Conservation (phyloP, 495 filamentous ascomycete genomes). For the Aspergillus indologenus region DNA sequence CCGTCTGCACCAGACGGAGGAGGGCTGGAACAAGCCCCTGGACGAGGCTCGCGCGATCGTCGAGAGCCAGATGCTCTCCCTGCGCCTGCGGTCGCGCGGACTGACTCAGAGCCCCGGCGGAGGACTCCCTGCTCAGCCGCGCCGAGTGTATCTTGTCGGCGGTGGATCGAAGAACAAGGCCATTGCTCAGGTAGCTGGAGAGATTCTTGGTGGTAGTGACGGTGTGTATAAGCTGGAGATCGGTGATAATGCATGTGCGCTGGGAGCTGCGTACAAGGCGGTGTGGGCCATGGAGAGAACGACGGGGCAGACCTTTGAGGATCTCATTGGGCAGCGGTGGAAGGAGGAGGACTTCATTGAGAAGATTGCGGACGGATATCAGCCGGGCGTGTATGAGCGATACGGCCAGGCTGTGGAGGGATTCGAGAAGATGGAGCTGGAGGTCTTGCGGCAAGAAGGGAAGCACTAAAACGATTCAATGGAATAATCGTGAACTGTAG, state of each 20-base stretch:
- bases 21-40: slow-evolving; percentile 50
- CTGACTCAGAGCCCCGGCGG: slow-evolving; percentile 59
- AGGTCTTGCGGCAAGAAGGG: slow-evolving; percentile 50
- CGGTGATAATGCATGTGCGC: slow-evolving; percentile 91
- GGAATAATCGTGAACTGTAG: neutral
- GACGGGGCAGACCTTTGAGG: slow-evolving; percentile 75
- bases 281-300: slow-evolving; percentile 80
- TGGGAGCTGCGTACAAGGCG: slow-evolving; percentile 96
- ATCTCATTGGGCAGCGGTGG: slow-evolving; percentile 79
- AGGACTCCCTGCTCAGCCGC: slow-evolving; percentile 73
- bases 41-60: slow-evolving; percentile 83
- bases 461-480: neutral
- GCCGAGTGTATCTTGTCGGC: slow-evolving; percentile 89
- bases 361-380: slow-evolving; percentile 80
- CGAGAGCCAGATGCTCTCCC: slow-evolving; percentile 89
- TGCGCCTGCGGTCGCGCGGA: slow-evolving; percentile 75
- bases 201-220: slow-evolving; percentile 83
- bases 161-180: slow-evolving; percentile 85
- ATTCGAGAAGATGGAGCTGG: slow-evolving; percentile 75
- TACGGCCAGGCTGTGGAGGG: slow-evolving; percentile 76
- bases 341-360: slow-evolving; percentile 76
- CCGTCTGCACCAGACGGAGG: slow-evolving; percentile 43
- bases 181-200: slow-evolving; percentile 74
- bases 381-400: slow-evolving; percentile 62
- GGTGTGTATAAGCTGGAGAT: slow-evolving; percentile 91